Evolutionary conservation across 2,329 filamentous ascomycete species (phyloP).

Genomic region (Nemania abortiva): DNA sequence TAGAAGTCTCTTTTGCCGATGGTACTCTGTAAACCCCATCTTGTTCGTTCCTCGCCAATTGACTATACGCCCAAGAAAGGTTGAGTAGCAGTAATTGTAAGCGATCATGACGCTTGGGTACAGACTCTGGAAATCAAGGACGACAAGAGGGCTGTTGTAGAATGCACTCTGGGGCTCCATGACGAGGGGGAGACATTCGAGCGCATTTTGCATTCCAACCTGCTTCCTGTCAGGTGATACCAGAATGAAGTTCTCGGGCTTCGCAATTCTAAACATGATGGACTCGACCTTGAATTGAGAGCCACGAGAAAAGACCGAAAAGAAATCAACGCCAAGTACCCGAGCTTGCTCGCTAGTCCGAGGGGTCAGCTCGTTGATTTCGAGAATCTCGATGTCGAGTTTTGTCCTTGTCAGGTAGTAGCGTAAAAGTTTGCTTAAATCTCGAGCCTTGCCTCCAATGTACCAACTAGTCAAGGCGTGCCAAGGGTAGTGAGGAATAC

Average conservation of each 20-base stretch:
- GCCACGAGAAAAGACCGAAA: constrained; percentile 92
- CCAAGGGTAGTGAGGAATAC: constrained; percentile 89
- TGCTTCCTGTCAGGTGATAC: constrained; percentile 92
- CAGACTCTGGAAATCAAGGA: constrained; percentile 94
- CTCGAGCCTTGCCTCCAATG: constrained; percentile 72
- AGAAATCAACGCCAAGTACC: constrained; percentile 94
- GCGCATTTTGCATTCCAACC: constrained; percentile 91
- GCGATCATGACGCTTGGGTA: constrained; percentile 99
- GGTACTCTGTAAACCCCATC: constrained; percentile 92
- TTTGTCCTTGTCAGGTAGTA: constrained; percentile 83
- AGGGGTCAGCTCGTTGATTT: constrained; percentile 87
- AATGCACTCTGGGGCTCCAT: constrained; percentile 98
- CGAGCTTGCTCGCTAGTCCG: constrained; percentile 95
- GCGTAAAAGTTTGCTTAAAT: constrained; percentile 79
- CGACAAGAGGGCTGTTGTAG: constrained; percentile 88
- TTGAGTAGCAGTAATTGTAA: constrained; percentile 99
- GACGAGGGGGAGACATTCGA: constrained; percentile 93
- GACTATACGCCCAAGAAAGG: constrained; percentile 86
- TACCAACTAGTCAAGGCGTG: constrained; percentile 87
- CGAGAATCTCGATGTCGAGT: constrained; percentile 89
- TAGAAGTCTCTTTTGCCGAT: constrained; percentile 79
- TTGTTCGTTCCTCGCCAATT: constrained; percentile 93
- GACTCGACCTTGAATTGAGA: constrained; percentile 99
- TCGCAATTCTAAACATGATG: constrained; percentile 98
- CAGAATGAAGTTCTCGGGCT: constrained; percentile 93